Base-by-base conservation (phyloP, 805 yeast species). In the Wickerhamiella spandovensis region DNA sequence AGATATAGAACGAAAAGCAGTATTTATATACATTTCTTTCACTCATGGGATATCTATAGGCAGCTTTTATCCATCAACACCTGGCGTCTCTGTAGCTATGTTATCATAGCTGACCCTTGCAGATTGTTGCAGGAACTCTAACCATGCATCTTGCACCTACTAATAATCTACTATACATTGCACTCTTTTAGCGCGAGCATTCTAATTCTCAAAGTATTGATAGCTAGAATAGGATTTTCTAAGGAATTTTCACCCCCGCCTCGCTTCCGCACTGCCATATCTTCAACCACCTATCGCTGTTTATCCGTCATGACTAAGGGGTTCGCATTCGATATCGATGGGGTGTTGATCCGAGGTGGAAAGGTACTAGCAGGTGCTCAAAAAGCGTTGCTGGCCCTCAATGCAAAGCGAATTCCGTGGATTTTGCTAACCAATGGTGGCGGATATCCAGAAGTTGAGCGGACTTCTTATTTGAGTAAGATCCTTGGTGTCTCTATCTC, bases 361-460 rank as follows among this genome's bases (percentile, higher is more conserved):
- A 77, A 82, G 48, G 82, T 90, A 6, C 82, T 87, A 46, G 89
- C 92, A 0, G 81, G 83, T 60, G 94, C 95, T 0, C 75, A 72
- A 15, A 75, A 78, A 54, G 95, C 95, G 6, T 67, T 87, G 56
- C 73, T 74, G 54, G 63, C 83, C 70, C 73, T 87, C 54, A 87
- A 87, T 68, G 73, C 77, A 60, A 80, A 84, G 69, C 77, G 82
- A 59, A 81, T 87, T 59, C 95, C 95, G 7, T 84, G 83, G 62
- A 81, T 84, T 52, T 81, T 82, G 62, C 88, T 87, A 54, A 87
- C 96, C 52, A 87, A 87, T 64, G 96, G 96, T 58, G 95, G 95
- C 57, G 96, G 96, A 47, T 78, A 83, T 61, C 82, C 86, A 8
- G 96, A 87, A 64, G 63, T 69, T 50, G 80, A 76, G 9, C 73